Evolutionary conservation across 345 rosid genomes (phyloP).

Genomic region (Citrus hindsii): DNA sequence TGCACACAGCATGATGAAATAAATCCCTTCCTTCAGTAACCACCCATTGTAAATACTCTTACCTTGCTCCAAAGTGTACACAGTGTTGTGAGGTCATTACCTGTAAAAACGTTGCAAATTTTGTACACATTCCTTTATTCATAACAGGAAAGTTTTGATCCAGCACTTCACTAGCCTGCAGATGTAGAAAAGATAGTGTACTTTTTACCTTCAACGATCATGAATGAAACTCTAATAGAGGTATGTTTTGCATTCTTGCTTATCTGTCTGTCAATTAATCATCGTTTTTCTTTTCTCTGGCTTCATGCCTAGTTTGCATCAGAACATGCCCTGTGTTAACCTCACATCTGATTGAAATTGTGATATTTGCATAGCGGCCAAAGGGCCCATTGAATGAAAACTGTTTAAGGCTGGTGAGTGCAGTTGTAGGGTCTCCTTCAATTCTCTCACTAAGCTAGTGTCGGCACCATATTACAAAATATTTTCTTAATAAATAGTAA

Average conservation of each 20-base stretch:
- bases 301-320: not conserved
- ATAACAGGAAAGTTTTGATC: conserved; percentile 15
- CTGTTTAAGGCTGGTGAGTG: not conserved
- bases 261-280: not conserved
- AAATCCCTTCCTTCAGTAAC: not conserved
- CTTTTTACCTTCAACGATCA: not conserved
- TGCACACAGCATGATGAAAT: conserved; percentile 15
- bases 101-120: conserved; percentile 5
- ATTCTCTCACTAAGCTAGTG: conserved; percentile 14
- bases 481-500: not conserved
- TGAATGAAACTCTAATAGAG: not conserved
- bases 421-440: conserved; percentile 1
- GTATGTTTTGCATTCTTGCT: not conserved
- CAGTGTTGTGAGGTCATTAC: conserved; percentile 5
- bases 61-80: conserved; percentile 2
- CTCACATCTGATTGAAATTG: not conserved
- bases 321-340: not conserved
- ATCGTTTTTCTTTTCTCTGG: not conserved
- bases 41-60: conserved; percentile 2
- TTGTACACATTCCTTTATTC: not conserved
- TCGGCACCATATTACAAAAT: conserved; percentile 10
- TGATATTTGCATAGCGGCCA: not conserved
- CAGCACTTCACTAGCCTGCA: conserved; percentile 9
- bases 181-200: not conserved
- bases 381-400: not conserved